Conservation (phyloP, 2,329 filamentous ascomycete genomes). For the Talaromyces sp. region DNA sequence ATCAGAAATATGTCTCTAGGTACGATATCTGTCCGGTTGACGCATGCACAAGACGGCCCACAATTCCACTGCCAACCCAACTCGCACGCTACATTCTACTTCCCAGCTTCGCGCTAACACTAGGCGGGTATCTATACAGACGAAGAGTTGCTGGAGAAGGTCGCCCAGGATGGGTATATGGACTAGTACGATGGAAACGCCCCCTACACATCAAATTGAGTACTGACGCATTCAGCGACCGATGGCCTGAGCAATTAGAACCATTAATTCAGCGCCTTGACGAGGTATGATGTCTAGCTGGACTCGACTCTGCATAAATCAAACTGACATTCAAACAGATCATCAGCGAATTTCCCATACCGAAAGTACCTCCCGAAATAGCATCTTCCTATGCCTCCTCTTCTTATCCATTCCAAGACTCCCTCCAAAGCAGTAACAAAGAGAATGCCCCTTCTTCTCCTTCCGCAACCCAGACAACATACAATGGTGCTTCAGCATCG, state of each 20-base stretch:
- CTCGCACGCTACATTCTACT: background rate
- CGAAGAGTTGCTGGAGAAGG: slow-evolving; percentile 51
- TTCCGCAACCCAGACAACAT: slow-evolving; percentile 14
- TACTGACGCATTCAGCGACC: slow-evolving; percentile 47
- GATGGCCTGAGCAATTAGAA: slow-evolving; percentile 64
- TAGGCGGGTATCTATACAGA: slow-evolving; percentile 25
- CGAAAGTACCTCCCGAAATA: slow-evolving; percentile 48
- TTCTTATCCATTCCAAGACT: slow-evolving; percentile 26
- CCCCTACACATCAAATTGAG: background rate
- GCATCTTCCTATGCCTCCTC: slow-evolving; percentile 31
- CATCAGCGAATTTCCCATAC: slow-evolving; percentile 69
- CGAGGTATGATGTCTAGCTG: slow-evolving; percentile 41
- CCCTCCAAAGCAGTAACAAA: slow-evolving; percentile 33
- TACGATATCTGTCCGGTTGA: slow-evolving; percentile 17
- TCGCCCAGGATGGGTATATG: slow-evolving; percentile 55
- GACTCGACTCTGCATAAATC: background rate
- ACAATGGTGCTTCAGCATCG: background rate
- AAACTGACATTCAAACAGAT: slow-evolving; percentile 52
- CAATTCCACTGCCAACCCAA: background rate
- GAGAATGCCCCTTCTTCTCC: slow-evolving; percentile 29
- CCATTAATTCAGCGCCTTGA: slow-evolving; percentile 65
- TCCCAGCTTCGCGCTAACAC: background rate
- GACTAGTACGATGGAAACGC: slow-evolving; percentile 46
- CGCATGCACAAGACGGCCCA: background rate
- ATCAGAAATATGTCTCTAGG: slow-evolving; percentile 29